Base-by-base conservation (phyloP, 257 asterid species). In the Primulina eburnea region DNA sequence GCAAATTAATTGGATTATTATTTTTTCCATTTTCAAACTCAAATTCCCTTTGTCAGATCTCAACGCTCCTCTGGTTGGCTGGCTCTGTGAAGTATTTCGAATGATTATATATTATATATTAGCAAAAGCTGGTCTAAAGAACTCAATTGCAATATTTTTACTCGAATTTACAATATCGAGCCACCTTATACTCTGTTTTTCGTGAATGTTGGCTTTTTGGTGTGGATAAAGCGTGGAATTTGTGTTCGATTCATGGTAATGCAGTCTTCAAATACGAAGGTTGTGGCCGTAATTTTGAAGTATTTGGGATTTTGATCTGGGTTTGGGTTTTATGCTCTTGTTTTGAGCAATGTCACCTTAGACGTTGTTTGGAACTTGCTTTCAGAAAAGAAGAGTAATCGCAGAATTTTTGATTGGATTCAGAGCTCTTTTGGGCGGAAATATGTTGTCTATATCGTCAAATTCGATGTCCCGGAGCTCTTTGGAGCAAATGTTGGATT, bases 401-500 rank as follows among this genome's bases (percentile, higher is more conserved):
- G 26, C 29, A 18, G 53, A 50, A 64, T 57, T 33, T 73, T 6
- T 43, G 71, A 58, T 74, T 56, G 30, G 67, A 63, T 50, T 76
- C 71, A 62, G 53, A 50, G 76, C 71, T 63, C 24, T 76, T 70
- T 68, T 62, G 8, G 3, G 75, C 68, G 43, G 18, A 52, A 73
- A 80, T 73, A 87, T 89, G 98, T 67, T 83, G 77, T 79, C 89
- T 3, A 71, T 82, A 47, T 81, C 95, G 28, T 86, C 87, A 1
- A 77, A 74, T 84, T 79, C 81, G 0, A 56, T 83, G 63, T 85
- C 77, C 67, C 85, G 92, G 78, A 92, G 98, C 76, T 92, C 98
- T 47, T 74, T 92, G 63, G 98, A 92, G 86, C 96, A 82, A 75
- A 92, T 90, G 98, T 85, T 92, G 83, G 96, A 92, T 14, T 76